Evolutionary conservation across 2,329 filamentous ascomycete species (phyloP), one percentile per base, ranked within the genome.

Genomic region (Fusarium nurragi): DNA sequence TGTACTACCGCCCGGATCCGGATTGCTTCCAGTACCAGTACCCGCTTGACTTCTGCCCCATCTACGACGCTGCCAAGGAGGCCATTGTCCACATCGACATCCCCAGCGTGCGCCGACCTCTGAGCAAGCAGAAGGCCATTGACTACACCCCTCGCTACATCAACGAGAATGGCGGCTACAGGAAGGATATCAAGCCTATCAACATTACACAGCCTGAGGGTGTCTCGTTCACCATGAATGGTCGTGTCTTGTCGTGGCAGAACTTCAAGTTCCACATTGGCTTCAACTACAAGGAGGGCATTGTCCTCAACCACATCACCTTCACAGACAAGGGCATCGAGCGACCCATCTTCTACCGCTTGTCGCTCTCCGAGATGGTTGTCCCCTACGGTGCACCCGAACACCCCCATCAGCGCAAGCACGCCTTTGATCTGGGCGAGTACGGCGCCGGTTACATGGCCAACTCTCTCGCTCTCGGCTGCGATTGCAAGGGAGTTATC

Each of bases 191-290:
- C 50, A 97, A 96, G 82, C 92, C 92, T 2, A 90, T 96, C 75
- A 88, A 94, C 75, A 93, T 96, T 72, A 93, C 90, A 1, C 92
- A 96, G 73, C 92, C 92, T 0, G 91, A 96, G 70, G 94, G 94
- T 16, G 93, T 97, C 1, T 95, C 92, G 0, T 97, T 97, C 81
- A 87, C 84, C 19, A 81, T 97, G 67, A 84, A 89, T 4, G 69
- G 92, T 2, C 81, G 92, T 12, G 86, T 86, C 41, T 84, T 97
- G 47, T 87, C 88, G 66, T 97, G 94, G 94, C 93, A 97, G 77
- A 97, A 96, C 74, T 97, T 93, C 91, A 94, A 87, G 71, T 87
- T 97, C 66, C 94, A 97, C 76, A 87, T 97, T 58, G 94, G 94
- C 22, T 97, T 97, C 85, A 97, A 97, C 82, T 95, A 97, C 80